phyloP scores from a whole-genome alignment of 2,329 filamentous ascomycete genomes.

The Colletotrichum sp. region DNA sequence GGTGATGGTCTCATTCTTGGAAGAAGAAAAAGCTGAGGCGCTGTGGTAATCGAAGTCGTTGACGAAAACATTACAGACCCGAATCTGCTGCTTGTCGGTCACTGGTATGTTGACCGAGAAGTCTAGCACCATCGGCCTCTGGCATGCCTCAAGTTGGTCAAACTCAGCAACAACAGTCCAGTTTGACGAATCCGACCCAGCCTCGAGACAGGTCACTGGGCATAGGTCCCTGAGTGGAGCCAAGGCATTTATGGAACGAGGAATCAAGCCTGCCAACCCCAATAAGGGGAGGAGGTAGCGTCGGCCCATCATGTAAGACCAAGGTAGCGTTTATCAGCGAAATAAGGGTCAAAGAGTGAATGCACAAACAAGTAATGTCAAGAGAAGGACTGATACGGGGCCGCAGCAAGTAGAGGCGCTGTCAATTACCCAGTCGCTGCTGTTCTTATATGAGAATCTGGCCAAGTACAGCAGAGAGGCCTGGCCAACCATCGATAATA shows the following conservation, averaged over 20 bases:
- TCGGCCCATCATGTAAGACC: background rate
- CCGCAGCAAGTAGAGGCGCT: background rate
- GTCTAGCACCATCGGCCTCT: background rate
- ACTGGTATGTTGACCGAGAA: background rate
- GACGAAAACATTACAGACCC: constrained; percentile 2
- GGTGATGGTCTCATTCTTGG: background rate
- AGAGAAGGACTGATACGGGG: no score
- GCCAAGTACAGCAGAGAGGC: background rate
- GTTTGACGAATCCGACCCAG: background rate
- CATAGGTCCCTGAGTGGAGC: background rate
- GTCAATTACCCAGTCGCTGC: background rate
- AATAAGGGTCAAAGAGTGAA: background rate
- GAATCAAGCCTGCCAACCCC: background rate
- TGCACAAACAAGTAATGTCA: background rate
- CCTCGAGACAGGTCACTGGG: background rate
- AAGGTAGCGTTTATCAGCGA: background rate
- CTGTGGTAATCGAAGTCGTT: background rate
- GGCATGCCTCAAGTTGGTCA: constrained; percentile 2
- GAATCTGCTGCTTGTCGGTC: constrained; percentile 4
- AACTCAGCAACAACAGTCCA: constrained; percentile 9
- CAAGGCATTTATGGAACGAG: background rate
- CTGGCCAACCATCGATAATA: background rate
- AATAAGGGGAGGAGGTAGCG: background rate
- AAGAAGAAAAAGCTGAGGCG: background rate
- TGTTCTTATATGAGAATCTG: background rate